Base-by-base conservation (phyloP, 768 basidiomycete genomes). In the Boletus coccyginus region DNA sequence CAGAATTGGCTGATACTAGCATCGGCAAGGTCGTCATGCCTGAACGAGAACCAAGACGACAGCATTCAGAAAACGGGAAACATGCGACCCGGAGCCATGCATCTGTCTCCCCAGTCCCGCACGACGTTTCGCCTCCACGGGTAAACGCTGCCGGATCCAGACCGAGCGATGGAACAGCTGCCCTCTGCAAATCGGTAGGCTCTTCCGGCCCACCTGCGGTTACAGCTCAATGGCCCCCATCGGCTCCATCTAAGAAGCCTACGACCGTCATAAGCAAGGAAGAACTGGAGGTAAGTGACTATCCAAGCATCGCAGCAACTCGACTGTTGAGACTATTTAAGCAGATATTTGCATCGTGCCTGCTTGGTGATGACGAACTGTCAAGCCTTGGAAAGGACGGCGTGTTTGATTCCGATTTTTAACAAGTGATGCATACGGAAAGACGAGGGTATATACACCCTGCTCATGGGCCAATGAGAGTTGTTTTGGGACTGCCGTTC, bases 301-400 rank as follows among this genome's bases (percentile, higher is more conserved):
- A 39, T 50, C 44, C 11, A 38, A 14, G 44, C 46, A 32, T 7
- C 24, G 12, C 17, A 19, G 13, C 36, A 11, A 39, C 38, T 24
- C 19, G 50, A 31, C 8, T 38, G 19, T 32, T 52, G 49, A 62
- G 42, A 46, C 16, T 16, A 8, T 69, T 66, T 36, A 50, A 63
- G 58, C 64, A 67, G 59, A 55, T 52, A 10, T 77, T 73, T 52
- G 74, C 70, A 7, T 72, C 73, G 19, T 77, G 77, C 53, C 53
- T 79, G 2, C 60, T 78, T 9, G 67, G 66, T 43, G 68, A 74
- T 16, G 64, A 69, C 27, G 76, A 78, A 49, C 59, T 76, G 4
- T 66, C 55, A 2, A 2, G 69, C 19, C 50, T 78, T 32, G 72
- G 66, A 53, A 65, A 66, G 24, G 56, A 59, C 6, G 69, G 69